A percentile compares a stretch with the other conserved stretches of the same genome.
Evolutionary conservation across 192 early-diverging fungal species (phyloP).

Genomic region (Backusella morwellensis): DNA sequence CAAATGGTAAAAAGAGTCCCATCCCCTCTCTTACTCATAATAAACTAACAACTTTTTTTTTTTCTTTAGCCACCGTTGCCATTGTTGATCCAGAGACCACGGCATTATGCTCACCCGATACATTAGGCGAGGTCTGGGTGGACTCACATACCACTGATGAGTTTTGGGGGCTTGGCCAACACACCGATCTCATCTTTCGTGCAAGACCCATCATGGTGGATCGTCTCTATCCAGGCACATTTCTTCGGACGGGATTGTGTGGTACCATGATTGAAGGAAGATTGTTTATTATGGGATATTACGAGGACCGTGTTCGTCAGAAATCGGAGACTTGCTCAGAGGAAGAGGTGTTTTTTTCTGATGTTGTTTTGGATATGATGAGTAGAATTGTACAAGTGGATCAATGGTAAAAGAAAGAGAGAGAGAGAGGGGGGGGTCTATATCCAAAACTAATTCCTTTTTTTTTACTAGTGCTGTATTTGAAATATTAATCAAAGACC

Average conservation of each 20-base stretch:
- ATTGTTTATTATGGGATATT: conserved; percentile 69
- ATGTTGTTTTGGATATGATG: conserved; percentile 32
- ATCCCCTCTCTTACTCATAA: too few species aligned
- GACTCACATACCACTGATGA: conserved; percentile 62
- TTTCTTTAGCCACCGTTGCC: conserved; percentile 53
- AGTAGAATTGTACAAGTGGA: conserved; percentile 22
- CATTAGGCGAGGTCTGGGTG: conserved; percentile 81
- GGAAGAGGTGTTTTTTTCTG: conserved; percentile 29
- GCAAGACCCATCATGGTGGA: conserved; percentile 53
- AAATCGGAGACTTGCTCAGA: background rate
- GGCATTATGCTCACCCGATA: conserved; percentile 63
- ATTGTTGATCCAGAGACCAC: conserved; percentile 80
- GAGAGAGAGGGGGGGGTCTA: too few species aligned
- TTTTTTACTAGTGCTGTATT: conserved; percentile 48
- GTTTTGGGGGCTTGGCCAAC: conserved; percentile 73
- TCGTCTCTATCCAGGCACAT: conserved; percentile 46
- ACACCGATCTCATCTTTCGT: conserved; percentile 68
- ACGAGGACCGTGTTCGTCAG: conserved; percentile 72
- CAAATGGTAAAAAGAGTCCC: too few species aligned
- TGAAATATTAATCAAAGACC: conserved; percentile 61
- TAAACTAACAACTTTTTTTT: too few species aligned
- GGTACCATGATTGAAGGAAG: conserved; percentile 66
- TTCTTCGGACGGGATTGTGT: conserved; percentile 71
- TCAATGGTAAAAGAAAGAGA: conserved; percentile 21
- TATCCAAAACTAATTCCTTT: background rate